A percentile compares a stretch with the other conserved stretches of the same genome.
Conservation (phyloP, 2,329 filamentous ascomycete species). For the Ophiocordyceps camponoti-leonardi region DNA sequence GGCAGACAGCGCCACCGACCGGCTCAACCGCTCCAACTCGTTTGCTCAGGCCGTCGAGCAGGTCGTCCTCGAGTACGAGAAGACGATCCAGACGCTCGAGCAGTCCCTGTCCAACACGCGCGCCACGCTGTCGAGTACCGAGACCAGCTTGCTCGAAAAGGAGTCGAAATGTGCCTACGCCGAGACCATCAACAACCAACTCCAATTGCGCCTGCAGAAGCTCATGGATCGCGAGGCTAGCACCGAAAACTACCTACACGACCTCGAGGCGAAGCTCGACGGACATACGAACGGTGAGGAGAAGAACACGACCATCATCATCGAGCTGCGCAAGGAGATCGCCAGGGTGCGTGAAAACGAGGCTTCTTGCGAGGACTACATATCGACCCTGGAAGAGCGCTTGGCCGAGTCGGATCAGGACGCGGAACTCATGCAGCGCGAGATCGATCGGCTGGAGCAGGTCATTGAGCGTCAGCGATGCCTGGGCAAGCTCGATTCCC, state of each 20-base stretch:
- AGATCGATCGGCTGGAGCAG: conserved; percentile 85
- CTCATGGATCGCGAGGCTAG: conserved; percentile 78
- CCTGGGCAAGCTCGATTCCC: conserved; percentile 81
- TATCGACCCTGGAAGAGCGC: conserved; percentile 87
- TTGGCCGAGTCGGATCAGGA: conserved; percentile 94
- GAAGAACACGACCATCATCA: conserved; percentile 71
- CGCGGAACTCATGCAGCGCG: conserved; percentile 88
- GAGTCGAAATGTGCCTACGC: conserved; percentile 88
- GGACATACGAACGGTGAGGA: conserved; percentile 84
- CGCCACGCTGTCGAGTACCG: conserved; percentile 63
- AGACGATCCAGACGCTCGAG: conserved; percentile 89
- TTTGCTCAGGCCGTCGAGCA: conserved; percentile 94
- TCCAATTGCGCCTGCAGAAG: conserved; percentile 83
- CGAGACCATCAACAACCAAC: conserved; percentile 79
- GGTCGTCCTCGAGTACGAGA: conserved; percentile 93
- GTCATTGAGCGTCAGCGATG: conserved; percentile 91
- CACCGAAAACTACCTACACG: conserved; percentile 84
- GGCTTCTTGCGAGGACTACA: conserved; percentile 83
- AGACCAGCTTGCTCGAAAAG: conserved; percentile 76
- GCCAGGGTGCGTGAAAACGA: conserved; percentile 79
- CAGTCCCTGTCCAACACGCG: conserved; percentile 81
- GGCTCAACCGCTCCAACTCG: conserved; percentile 84
- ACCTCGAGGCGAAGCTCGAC: conserved; percentile 79
- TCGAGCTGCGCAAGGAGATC: conserved; percentile 83
- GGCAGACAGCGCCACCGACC: conserved; percentile 70